Evolutionary conservation across 1,284 basidiomycete genomes (phyloP), one percentile per base, ranked within the genome.

Genomic region (Sanghuangporus baumii): DNA sequence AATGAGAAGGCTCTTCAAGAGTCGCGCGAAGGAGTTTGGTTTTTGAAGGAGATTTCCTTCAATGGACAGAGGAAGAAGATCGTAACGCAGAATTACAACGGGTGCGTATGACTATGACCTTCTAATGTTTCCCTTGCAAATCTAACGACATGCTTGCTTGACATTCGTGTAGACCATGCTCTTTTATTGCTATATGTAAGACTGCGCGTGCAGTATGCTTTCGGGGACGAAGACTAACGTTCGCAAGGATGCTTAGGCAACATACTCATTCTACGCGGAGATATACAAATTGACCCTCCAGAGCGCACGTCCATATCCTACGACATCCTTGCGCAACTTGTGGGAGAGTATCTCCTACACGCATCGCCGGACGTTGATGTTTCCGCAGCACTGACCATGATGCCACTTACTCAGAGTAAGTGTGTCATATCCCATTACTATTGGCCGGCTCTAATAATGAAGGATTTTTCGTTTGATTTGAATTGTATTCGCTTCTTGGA

Each of bases 111-210:
- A 38, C 36, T 78, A 7, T 34, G 12, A 38, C 36, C 12, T 23
- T 16, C 41, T 20, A 18, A 65, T 18, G 20, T 20, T 20, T 18
- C 18, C 23, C 50, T 41, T 20, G 57, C 47, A 18, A 12, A 54
- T 18, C 7, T 54, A 26, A 40, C 12, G 38, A 38, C 55, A 31
- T 57, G 26, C 62, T 36, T 51, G 2, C 34, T 16, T 54, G 55
- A 55, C 58, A 61, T 38, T 65, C 36, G 50, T 57, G 55, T 68
- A 93, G 87, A 64, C 94, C 93, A 6, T 97, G 94, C 71, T 94
- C 93, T 0, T 88, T 96, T 66, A 91, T 96, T 67, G 92, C 93
- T 11, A 88, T 94, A 66, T 92, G 89, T 91, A 69, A 69, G 84
- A 16, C 52, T 57, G 57, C 52, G 31, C n/a, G 57, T 8, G 20